Base-by-base conservation (phyloP, 1,139 yeast species). In the Protomyces inouyei region DNA sequence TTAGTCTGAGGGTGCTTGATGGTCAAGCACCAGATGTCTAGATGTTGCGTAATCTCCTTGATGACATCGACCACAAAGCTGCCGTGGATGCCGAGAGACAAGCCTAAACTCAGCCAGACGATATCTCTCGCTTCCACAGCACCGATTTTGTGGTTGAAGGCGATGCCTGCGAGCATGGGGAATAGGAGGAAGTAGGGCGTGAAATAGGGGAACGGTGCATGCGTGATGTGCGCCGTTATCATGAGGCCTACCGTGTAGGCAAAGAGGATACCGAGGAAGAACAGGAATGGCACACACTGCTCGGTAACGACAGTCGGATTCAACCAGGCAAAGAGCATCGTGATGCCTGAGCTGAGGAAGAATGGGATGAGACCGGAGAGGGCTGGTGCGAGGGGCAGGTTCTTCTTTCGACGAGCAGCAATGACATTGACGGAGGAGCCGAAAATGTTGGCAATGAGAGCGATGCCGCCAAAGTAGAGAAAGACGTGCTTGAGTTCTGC, bases 201-300 rank as follows among this genome's bases (percentile, higher is more conserved):
- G 74, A 77, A 73, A 65, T 71, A 71, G 32, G 95, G 95, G 77
- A 85, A 87, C 18, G 77, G 75, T 72, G 86, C 91, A 60, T 82
- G 74, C 40, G 93, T 86, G 70, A 87, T 81, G 74, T 87, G 95
- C 16, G 87, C 87, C 68, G 86, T 78, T 69, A 87, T 87, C 55
- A 78, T 74, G 35, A 77, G 71, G 1, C 81, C 78, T 6, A 80
- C 76, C 69, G 86, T 83, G 70, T 93, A 80, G 10, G 92, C 93
- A 66, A 87, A 90, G 10, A 83, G 77, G 70, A 85, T 85, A 3
- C 93, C 88, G 68, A 84, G 80, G 3, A 87, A 80, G 65, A 86
- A 73, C 21, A 85, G 79, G 72, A 85, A 79, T 23, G 89, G 81
- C 37, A 82, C 77, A 57, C 84, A 80, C 63, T 87, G 88, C 69